Conservation (phyloP, 495 filamentous ascomycete species). For the Podospora sp. region DNA sequence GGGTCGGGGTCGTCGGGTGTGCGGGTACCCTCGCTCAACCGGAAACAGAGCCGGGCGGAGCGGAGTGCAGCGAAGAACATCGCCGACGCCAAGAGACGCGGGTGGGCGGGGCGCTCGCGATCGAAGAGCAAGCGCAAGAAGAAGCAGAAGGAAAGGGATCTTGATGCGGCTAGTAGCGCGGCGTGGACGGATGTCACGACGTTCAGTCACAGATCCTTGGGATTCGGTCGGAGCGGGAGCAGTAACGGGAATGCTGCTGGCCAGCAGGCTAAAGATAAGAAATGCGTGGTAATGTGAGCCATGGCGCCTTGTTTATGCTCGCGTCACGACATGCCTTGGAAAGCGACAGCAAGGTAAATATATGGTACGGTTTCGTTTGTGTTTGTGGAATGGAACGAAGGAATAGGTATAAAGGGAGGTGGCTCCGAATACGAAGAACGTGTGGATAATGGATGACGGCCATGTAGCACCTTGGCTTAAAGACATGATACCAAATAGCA, state of each 20-base stretch:
- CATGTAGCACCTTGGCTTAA: background rate
- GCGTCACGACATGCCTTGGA: background rate
- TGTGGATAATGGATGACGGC: background rate
- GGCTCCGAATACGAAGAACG: background rate
- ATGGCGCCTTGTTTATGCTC: background rate
- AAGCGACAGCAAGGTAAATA: background rate
- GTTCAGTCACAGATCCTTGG: conserved; percentile 25
- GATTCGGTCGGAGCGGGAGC: conserved; percentile 16
- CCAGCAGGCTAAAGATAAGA: conserved; percentile 42
- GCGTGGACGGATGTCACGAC: conserved; percentile 55
- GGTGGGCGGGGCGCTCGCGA: conserved; percentile 53
- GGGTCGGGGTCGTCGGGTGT: conserved; percentile 34
- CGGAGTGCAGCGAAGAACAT: conserved; percentile 59
- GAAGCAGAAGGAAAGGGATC: conserved; percentile 37
- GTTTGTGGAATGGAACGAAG: background rate
- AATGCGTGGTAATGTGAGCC: conserved; percentile 59
- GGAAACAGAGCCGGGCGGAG: conserved; percentile 54
- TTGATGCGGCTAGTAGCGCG: conserved; percentile 42
- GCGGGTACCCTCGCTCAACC: conserved; percentile 40
- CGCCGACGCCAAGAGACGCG: conserved; percentile 54
- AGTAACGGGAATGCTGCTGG: conserved; percentile 13
- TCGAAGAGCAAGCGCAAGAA: conserved; percentile 33
- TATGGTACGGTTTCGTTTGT: background rate
- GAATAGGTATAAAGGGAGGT: background rate
- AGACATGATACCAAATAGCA: conserved; percentile 23